phyloP scores from a whole-genome alignment of 2,329 filamentous ascomycete genomes.

The Claviceps spartinae region DNA sequence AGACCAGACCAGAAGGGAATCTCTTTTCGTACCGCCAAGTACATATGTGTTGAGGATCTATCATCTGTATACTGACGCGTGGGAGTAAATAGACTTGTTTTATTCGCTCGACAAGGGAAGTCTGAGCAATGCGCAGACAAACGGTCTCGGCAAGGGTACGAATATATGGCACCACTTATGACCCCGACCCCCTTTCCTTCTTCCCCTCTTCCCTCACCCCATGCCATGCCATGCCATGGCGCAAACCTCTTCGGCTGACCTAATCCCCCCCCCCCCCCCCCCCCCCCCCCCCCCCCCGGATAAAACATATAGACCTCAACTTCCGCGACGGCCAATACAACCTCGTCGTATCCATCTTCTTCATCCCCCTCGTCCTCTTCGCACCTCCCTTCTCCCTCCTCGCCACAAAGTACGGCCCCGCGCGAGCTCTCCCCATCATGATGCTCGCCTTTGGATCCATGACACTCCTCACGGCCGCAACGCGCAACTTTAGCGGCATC shows the following conservation, averaged over 20 bases:
- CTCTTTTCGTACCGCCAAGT: neutral
- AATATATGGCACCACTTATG: neutral
- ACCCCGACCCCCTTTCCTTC: too few species aligned
- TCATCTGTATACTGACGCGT: neutral
- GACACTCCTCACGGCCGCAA: constrained; percentile 44
- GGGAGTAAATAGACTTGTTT: constrained; percentile 24
- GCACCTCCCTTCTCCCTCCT: constrained; percentile 46
- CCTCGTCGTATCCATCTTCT: constrained; percentile 58
- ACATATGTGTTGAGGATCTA: too few species aligned
- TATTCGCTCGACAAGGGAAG: constrained; percentile 32
- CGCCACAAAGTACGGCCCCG: constrained; percentile 57
- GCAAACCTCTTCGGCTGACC: neutral
- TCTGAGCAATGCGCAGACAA: constrained; percentile 42
- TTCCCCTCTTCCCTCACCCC: too few species aligned
- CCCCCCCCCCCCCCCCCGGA: too few species aligned
- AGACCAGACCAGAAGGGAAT: neutral
- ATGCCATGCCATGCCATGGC: constrained; percentile 7
- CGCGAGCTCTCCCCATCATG: constrained; percentile 51
- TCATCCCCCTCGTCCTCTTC: constrained; percentile 60
- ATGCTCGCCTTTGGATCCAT: constrained; percentile 61
- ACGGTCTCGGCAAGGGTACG: constrained; percentile 24
- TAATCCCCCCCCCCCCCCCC: too few species aligned
- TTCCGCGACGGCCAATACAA: constrained; percentile 56
- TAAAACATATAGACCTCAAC: constrained; percentile 21
- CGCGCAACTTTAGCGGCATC: constrained; percentile 33